phyloP scores from a whole-genome alignment of 495 filamentous ascomycete genomes.

The Ascodesmis nigricans region DNA sequence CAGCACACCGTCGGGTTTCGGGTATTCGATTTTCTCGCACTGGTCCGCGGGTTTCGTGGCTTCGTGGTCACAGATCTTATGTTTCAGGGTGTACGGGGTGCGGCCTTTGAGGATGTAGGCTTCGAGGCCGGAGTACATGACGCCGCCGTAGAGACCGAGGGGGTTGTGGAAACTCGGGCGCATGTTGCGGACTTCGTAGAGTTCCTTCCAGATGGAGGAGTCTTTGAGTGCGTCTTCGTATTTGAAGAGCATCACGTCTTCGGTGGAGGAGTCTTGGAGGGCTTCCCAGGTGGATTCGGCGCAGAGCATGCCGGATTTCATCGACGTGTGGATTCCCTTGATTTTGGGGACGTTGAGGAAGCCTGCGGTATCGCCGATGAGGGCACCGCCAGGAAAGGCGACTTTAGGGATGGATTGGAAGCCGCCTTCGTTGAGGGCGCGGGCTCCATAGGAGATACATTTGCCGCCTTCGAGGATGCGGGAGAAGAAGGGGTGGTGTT shows the following conservation, averaged over 20 bases:
- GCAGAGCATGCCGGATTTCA: constrained; percentile 93
- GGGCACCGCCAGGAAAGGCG: constrained; percentile 81
- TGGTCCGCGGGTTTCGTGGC: constrained; percentile 63
- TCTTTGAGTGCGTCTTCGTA: constrained; percentile 82
- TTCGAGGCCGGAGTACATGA: constrained; percentile 83
- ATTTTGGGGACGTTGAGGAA: constrained; percentile 98
- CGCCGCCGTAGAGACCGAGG: constrained; percentile 65
- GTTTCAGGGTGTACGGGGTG: constrained; percentile 81
- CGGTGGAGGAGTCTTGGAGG: constrained; percentile 33
- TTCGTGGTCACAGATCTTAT: constrained; percentile 47
- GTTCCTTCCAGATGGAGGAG: constrained; percentile 77
- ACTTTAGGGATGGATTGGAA: constrained; percentile 96
- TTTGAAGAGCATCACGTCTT: constrained; percentile 73
- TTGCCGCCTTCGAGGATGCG: constrained; percentile 74
- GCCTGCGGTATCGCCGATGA: constrained; percentile 90
- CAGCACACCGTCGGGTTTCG: constrained; percentile 84
- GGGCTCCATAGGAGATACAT: constrained; percentile 90
- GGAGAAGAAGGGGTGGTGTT: constrained; percentile 79
- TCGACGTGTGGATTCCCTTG: constrained; percentile 93
- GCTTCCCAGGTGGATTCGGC: constrained; percentile 72
- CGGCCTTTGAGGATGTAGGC: constrained; percentile 69
- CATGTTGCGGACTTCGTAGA: constrained; percentile 93
- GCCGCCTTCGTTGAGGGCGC: constrained; percentile 84
- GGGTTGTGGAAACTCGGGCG: constrained; percentile 76
- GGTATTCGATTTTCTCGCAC: constrained; percentile 78